phyloP scores from a whole-genome alignment of 495 filamentous ascomycete species.

The Hypoxylon fuscum region DNA sequence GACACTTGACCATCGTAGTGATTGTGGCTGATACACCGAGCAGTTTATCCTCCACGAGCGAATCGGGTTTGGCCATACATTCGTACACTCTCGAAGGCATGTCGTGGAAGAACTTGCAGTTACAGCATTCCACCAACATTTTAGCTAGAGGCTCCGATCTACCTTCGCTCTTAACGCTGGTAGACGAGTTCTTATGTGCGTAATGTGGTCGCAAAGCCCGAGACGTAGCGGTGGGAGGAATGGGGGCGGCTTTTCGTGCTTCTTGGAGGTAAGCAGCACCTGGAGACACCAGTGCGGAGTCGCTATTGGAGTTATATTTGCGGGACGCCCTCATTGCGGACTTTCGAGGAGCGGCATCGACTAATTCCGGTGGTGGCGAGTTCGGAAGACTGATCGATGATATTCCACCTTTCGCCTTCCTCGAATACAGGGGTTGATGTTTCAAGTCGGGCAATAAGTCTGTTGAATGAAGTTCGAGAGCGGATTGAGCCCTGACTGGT shows the following conservation, averaged over 20 bases:
- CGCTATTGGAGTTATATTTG: conserved; percentile 31
- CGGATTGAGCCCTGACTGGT: conserved; percentile 39
- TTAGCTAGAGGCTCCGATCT: conserved; percentile 69
- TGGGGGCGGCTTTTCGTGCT: conserved; percentile 44
- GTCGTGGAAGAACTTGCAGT: conserved; percentile 83
- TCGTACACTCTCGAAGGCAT: conserved; percentile 79
- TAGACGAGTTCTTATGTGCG: conserved; percentile 38
- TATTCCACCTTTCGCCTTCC: conserved; percentile 31
- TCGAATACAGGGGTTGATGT: conserved; percentile 44
- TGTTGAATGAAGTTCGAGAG: conserved; percentile 31
- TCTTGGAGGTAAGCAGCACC: conserved; percentile 50
- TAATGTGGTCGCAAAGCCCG: conserved; percentile 37
- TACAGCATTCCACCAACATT: conserved; percentile 82
- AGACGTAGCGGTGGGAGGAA: conserved; percentile 30
- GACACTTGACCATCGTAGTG: conserved; percentile 71
- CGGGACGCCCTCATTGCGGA: conserved; percentile 39
- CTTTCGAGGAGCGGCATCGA: conserved; percentile 34
- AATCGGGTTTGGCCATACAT: conserved; percentile 73
- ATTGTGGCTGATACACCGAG: conserved; percentile 61
- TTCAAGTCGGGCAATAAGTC: conserved; percentile 44
- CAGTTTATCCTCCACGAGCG: conserved; percentile 56
- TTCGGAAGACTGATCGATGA: conserved; percentile 40
- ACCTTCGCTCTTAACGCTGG: conserved; percentile 29
- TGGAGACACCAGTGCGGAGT: conserved; percentile 23
- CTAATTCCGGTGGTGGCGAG: conserved; percentile 32